Conservation (phyloP, 306 rosid genomes). For the Lathyrus oleraceus region DNA sequence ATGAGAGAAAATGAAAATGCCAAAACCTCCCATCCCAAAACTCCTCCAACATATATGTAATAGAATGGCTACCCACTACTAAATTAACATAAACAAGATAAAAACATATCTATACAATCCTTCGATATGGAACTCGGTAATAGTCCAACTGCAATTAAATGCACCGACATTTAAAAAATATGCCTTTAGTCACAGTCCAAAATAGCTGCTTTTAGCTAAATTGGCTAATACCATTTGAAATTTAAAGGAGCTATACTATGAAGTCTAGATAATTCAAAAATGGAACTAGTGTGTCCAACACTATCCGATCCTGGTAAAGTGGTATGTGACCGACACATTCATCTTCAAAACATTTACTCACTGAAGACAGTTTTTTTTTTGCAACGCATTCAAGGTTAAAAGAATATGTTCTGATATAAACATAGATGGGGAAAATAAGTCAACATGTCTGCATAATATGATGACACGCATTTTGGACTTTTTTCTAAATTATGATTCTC, state of each 20-base stretch:
- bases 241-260: background rate
- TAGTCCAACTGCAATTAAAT: conserved; percentile 18
- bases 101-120: background rate
- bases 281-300: background rate
- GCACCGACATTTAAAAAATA: conserved; percentile 10
- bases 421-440: background rate
- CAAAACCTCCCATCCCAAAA: conserved; percentile 27
- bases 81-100: conserved; percentile 7
- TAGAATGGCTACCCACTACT: conserved; percentile 13
- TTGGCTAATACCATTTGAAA: background rate
- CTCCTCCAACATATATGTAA: conserved; percentile 16
- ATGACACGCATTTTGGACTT: background rate
- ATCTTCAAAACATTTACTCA: background rate
- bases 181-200: conserved; percentile 4
- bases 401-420: background rate
- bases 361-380: background rate
- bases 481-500: background rate
- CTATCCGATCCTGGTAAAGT: background rate
- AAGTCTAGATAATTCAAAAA: background rate
- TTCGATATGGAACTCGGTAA: conserved; percentile 12
- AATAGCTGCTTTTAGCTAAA: conserved; percentile 26
- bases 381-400: background rate
- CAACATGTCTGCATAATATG: background rate
- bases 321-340: background rate
- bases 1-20: conserved; percentile 12